phyloP scores from a whole-genome alignment of 441 rosid species.

The Heliophila coronopifolia region DNA sequence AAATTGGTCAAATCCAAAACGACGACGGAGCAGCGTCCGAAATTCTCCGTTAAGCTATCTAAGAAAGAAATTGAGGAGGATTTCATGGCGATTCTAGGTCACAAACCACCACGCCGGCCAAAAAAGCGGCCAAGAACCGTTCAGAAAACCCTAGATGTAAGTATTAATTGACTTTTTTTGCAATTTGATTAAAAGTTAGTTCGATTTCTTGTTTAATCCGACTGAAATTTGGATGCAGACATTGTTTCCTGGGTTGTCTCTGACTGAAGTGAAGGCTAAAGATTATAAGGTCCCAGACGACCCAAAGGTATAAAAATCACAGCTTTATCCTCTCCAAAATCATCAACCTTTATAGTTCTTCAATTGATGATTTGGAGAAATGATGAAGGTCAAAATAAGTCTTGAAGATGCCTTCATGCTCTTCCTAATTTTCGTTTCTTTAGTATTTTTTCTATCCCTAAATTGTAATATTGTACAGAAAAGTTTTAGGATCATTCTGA shows the following conservation, averaged over 20 bases:
- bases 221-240: slow-evolving; percentile 9
- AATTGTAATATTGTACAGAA: too few species aligned
- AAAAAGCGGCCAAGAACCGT: slow-evolving; percentile 58
- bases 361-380: too few species aligned
- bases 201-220: slow-evolving; percentile 5
- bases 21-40: slow-evolving; percentile 31
- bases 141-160: slow-evolving; percentile 65
- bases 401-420: too few species aligned
- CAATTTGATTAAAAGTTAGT: not conserved
- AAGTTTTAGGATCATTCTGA: too few species aligned
- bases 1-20: slow-evolving; percentile 27
- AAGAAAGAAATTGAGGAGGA: slow-evolving; percentile 75
- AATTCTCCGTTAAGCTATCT: slow-evolving; percentile 43
- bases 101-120: slow-evolving; percentile 53
- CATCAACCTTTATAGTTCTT: too few species aligned
- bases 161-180: not conserved
- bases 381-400: too few species aligned
- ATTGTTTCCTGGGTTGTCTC: slow-evolving; percentile 57
- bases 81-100: slow-evolving; percentile 45
- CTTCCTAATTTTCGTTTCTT: too few species aligned
- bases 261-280: slow-evolving; percentile 54
- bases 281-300: slow-evolving; percentile 54
- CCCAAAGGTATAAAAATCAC: too few species aligned
- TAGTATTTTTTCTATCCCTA: too few species aligned
- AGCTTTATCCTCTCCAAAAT: too few species aligned